Conservation (phyloP, 805 yeast species). For the Saccharomycopsis lassenensis region DNA sequence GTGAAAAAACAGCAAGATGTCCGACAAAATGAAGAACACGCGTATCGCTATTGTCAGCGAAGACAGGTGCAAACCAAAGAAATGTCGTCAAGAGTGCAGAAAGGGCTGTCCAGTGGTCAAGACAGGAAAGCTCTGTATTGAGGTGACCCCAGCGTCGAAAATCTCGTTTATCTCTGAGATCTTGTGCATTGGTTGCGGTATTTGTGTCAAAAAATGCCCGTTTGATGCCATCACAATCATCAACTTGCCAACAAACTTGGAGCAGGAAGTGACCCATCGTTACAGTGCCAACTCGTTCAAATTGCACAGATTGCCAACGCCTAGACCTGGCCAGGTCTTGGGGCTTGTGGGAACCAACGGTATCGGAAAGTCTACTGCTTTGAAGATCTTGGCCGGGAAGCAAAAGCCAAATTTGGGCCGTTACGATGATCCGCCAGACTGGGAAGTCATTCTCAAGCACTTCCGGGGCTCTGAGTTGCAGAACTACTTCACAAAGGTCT, state of each 20-base stretch:
- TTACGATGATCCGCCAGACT: slow-evolving; percentile 92
- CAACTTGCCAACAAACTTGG: slow-evolving; percentile 92
- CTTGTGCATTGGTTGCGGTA: slow-evolving; percentile 98
- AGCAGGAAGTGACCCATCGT: slow-evolving; percentile 87
- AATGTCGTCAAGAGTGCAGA: slow-evolving; percentile 97
- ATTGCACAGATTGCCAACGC: slow-evolving; percentile 93
- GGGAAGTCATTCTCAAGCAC: slow-evolving; percentile 85
- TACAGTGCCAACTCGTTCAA: slow-evolving; percentile 97
- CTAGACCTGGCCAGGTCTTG: slow-evolving; percentile 97
- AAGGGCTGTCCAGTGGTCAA: slow-evolving; percentile 96
- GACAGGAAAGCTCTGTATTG: slow-evolving; percentile 96
- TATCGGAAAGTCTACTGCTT: slow-evolving; percentile 96
- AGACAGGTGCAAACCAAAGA: slow-evolving; percentile 96
- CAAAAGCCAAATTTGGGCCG: slow-evolving; percentile 94
- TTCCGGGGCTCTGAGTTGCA: slow-evolving; percentile 97
- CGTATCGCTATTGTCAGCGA: slow-evolving; percentile 95
- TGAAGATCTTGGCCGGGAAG: slow-evolving; percentile 93
- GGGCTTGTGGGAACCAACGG: slow-evolving; percentile 99
- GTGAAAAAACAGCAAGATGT: too few species aligned
- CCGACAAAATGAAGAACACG: slow-evolving; percentile 30
- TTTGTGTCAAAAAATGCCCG: slow-evolving; percentile 97
- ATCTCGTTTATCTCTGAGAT: slow-evolving; percentile 92
- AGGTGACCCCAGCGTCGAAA: slow-evolving; percentile 81
- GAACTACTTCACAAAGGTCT: slow-evolving; percentile 85
- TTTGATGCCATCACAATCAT: slow-evolving; percentile 94